These are phyloP conservation scores for Spiromastix sp. DNA, from an alignment of 2,329 filamentous ascomycete species.

Conservation along the genomic window DNA sequence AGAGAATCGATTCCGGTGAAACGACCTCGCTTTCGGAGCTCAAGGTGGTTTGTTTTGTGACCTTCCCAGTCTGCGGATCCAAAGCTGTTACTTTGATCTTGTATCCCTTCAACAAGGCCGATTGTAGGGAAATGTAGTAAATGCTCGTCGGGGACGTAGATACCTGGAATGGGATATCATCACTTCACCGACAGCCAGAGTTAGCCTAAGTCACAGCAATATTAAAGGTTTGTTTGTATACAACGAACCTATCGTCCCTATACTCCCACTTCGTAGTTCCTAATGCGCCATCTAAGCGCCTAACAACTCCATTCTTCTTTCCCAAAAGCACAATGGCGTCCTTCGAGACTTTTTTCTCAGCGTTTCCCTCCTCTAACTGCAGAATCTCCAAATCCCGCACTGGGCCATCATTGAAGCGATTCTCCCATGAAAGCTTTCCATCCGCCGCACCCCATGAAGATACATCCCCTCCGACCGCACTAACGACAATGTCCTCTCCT, in stretches of 20 bases:
- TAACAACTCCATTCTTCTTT: slow-evolving; percentile 46
- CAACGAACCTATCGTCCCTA: slow-evolving; percentile 46
- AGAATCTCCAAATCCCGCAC: slow-evolving; percentile 56
- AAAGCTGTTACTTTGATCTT: slow-evolving; percentile 67
- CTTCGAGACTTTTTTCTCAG: slow-evolving; percentile 33
- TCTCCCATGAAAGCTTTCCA: slow-evolving; percentile 69
- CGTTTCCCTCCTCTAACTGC: slow-evolving; percentile 50
- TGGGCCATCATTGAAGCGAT: slow-evolving; percentile 42
- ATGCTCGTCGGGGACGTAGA: slow-evolving; percentile 58
- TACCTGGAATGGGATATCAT: slow-evolving; percentile 64
- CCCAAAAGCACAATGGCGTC: slow-evolving; percentile 62
- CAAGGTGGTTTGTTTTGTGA: slow-evolving; percentile 60
- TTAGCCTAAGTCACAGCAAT: slow-evolving; percentile 6
- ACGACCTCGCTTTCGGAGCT: slow-evolving; percentile 63
- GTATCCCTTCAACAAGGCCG: slow-evolving; percentile 54
- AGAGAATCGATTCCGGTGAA: slow-evolving; percentile 28
- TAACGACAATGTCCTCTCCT: slow-evolving; percentile 66
- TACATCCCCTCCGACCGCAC: slow-evolving; percentile 59
- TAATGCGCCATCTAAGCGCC: slow-evolving; percentile 60
- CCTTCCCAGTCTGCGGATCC: slow-evolving; percentile 62
- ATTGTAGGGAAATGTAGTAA: slow-evolving; percentile 67
- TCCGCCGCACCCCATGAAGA: slow-evolving; percentile 75
- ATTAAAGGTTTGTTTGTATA: no score
- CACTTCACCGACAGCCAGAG: slow-evolving; percentile 33
- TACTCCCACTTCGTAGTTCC: slow-evolving; percentile 73